Evolutionary conservation across 495 filamentous ascomycete genomes (phyloP), one percentile per base, ranked within the genome.

Genomic region (Trichoderma reesei): DNA sequence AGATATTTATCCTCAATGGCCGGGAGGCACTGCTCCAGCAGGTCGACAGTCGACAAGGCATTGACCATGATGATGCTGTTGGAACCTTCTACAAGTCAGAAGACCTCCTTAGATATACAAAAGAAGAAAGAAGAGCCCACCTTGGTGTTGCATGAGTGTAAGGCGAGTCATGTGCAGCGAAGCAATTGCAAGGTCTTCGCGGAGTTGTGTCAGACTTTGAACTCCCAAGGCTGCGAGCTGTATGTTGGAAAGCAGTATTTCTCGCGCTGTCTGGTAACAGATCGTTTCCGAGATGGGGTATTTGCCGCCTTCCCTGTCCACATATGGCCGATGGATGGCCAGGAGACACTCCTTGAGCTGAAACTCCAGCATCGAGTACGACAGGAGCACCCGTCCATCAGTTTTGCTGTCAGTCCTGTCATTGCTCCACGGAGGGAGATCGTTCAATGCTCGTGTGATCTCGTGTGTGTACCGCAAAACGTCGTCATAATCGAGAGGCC

Each of bases 281-380:
- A 74, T 70, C 36, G 70, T 68, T 36, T 74, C 73, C 1, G 73
- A 71, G 9, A 65, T 64, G 42, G 70, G 67, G 61, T 70, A 74
- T 9, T 67, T 66, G 3, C 68, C 69, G 60, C 67, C 70, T 48
- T 61, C 63, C 48, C 68, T 60, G 41, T 71, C 73, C 41, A 75
- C 54, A 64, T 70, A 74, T 1, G 73, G 73, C 8, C 72, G 71
- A 34, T 72, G 72, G 13, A 75, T 46, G 16, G 72, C 68, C 48
- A 75, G 67, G 6, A 75, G 67, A 59, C 70, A 74, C 39, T 73
- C 71, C 61, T 69, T 71, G 36, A 75, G 68, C 46, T 75, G 73
- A 34, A 74, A 67, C 41, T 73, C 72, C 36, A 75, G 64, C 39
- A 75, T 56, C 8, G 51, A 56, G 18, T 33, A 64, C 5, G 72